Evolutionary conservation across 2,329 filamentous ascomycete species (phyloP).

Genomic region (Mariannaea elegans): DNA sequence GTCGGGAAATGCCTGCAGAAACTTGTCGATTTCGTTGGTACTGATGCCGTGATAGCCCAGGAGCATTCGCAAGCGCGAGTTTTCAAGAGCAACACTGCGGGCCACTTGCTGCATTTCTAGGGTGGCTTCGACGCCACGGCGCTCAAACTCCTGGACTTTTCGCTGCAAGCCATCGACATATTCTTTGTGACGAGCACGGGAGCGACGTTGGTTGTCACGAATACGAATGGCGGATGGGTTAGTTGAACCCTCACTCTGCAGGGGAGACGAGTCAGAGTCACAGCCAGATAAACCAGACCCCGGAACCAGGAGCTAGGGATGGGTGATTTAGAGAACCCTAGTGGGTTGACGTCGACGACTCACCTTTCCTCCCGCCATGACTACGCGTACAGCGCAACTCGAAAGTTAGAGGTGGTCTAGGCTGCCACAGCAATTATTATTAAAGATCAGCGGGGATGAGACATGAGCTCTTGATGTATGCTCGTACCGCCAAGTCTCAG

Average conservation of each 20-base stretch:
- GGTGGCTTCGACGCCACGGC: conserved; percentile 57
- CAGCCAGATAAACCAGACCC: conserved; percentile 9
- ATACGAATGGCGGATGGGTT: conserved; percentile 50
- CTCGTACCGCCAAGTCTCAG: conserved; percentile 40
- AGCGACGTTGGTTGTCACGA: conserved; percentile 63
- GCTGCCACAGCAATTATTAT: conserved; percentile 32
- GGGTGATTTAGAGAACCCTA: conserved; percentile 15
- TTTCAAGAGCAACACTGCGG: conserved; percentile 58
- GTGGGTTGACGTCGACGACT: conserved; percentile 29
- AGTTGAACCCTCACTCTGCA: conserved; percentile 39
- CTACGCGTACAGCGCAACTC: conserved; percentile 33
- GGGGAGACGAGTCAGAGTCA: conserved; percentile 31
- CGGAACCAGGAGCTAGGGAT: conserved; percentile 8
- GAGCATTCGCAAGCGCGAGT: conserved; percentile 54
- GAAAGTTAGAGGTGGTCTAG: conserved; percentile 31
- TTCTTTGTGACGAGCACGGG: conserved; percentile 60
- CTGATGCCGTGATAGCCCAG: conserved; percentile 51
- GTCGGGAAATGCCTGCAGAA: conserved; percentile 48
- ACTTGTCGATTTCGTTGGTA: conserved; percentile 51
- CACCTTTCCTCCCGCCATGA: conserved; percentile 43
- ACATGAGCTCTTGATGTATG: conserved; percentile 40
- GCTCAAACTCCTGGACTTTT: conserved; percentile 57
- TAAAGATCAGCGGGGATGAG: conserved; percentile 35
- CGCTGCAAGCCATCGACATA: conserved; percentile 58
- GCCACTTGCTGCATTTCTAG: conserved; percentile 64